Evolutionary conservation across 2,329 filamentous ascomycete species (phyloP), one percentile per base, ranked within the genome.

Genomic region (Ophiostoma populinum): DNA sequence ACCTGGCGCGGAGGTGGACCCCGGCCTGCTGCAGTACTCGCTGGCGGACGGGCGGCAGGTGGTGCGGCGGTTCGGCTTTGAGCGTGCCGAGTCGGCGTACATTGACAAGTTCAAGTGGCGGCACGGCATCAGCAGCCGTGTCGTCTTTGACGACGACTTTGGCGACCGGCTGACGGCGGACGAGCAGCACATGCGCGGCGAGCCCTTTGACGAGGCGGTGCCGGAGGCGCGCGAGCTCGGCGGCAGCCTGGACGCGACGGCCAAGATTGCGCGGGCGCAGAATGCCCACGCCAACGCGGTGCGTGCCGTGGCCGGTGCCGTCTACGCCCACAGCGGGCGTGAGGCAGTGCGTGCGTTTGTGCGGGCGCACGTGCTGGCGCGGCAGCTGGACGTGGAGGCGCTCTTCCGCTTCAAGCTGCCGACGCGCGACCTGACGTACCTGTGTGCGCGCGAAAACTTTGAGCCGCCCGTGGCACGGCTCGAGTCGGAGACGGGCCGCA

Each of bases 371-470:
- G 70, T 98, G 44, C 70, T 93, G 40, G 77, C 76, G 34, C 72
- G 85, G 39, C 71, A 80, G 46, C 67, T 93, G 40, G 72, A 87
- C 44, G 61, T 95, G 37, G 67, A 75, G 37, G 62, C 62, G 25
- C 64, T 98, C 41, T 98, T 98, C 61, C 63, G 74, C 43, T 95
- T 98, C 65, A 68, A 70, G 43, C 68, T 79, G 39, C 87, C 90
- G 1, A 82, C 82, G 19, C 73, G 79, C 44, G 90, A 98, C 56
- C 66, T 98, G 25, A 70, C 72, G 40, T 68, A 76, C 46, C 64
- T 98, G 28, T 98, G 90, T 58, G 75, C 75, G 6, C 67, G 90
- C 41, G 90, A 98, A 61, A 77, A 80, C 43, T 95, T 95, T 55
- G 81, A 92, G 46, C 55, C 72, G 7, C 90, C 90, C 1, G 70